phyloP scores from a whole-genome alignment of 768 basidiomycete species.

The Mycena alexandri region DNA sequence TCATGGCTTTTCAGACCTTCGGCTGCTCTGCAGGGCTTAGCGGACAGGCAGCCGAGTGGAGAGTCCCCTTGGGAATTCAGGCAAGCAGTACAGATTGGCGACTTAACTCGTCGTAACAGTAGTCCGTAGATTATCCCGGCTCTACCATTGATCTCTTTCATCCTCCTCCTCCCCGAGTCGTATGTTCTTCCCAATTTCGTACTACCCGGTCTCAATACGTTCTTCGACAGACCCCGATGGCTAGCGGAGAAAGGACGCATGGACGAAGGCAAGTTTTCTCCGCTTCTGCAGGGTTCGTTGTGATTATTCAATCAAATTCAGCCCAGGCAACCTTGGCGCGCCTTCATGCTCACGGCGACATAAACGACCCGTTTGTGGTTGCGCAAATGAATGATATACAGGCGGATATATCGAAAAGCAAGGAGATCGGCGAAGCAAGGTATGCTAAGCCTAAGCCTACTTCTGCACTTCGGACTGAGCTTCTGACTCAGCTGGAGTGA shows the following conservation, averaged over 20 bases:
- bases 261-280: constrained; percentile 53
- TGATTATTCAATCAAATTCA: constrained; percentile 21
- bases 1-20: constrained; percentile 48
- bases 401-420: constrained; percentile 50
- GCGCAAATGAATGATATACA: constrained; percentile 61
- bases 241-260: constrained; percentile 64
- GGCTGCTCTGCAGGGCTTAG: constrained; percentile 55
- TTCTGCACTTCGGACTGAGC: too few relatives aligned
- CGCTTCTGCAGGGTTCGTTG: background rate
- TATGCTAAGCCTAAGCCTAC: too few relatives aligned
- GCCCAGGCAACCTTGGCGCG: constrained; percentile 59
- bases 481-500: constrained; percentile 49
- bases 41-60: constrained; percentile 59
- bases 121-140: constrained; percentile 55
- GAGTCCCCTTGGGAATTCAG: constrained; percentile 62
- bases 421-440: constrained; percentile 57
- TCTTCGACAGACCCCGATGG: constrained; percentile 57
- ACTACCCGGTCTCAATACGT: background rate
- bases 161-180: constrained; percentile 65
- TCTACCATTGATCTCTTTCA: constrained; percentile 63
- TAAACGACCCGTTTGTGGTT: constrained; percentile 60
- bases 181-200: constrained; percentile 39
- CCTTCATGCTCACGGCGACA: constrained; percentile 65
- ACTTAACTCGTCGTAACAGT: background rate
- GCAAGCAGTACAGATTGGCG: constrained; percentile 31